Evolutionary conservation across 805 yeast genomes (phyloP), one percentile per base, ranked within the genome.

Genomic region (Nakazawaea populi): DNA sequence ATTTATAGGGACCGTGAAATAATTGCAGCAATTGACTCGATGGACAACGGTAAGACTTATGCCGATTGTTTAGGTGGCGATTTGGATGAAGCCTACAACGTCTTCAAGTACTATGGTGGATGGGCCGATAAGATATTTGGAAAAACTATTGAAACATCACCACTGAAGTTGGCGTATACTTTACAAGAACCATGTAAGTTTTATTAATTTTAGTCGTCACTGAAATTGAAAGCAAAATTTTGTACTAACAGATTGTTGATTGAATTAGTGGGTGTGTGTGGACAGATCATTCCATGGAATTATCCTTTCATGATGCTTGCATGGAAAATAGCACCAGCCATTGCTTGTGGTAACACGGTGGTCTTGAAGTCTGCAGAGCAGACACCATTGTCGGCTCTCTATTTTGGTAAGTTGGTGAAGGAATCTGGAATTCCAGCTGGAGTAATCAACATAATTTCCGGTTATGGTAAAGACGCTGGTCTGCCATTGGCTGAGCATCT

Each of bases 111-210:
- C 63, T 77, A 80, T 57, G 91, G 88, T 35, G 94, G 94, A 30
- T 85, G 83, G 80, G 83, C 89, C 52, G 94, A 87, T 69, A 87
- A 87, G 70, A 69, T 79, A 54, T 71, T 71, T 45, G 94, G 94
- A n/a, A 75, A 78, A 54, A 74, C 81, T 36, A 75, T 83, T 56
- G 79, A 80, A 58, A 76, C 78, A 29, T 74, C 73, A 28, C 70
- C 71, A 36, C 71, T 74, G 47, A 82, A 80, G 63, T 69, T 79
- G 51, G 74, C 76, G 24, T 77, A 74, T 61, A 78, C 81, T 12
- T 65, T 75, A 41, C 81, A 79, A 58, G 78, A 75, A 62, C 82
- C 82, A 8, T 51, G 38, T 46, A 8, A 53, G 69, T 8, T 32
- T 75, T 76, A 18, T 18, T 18, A 3, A 18, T 18, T 18, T 18